Percentiles rank a stretch among this genome's conserved stretches.
Evolutionary conservation across 768 basidiomycete species (phyloP).

Genomic region (Phylloporus sp.): DNA sequence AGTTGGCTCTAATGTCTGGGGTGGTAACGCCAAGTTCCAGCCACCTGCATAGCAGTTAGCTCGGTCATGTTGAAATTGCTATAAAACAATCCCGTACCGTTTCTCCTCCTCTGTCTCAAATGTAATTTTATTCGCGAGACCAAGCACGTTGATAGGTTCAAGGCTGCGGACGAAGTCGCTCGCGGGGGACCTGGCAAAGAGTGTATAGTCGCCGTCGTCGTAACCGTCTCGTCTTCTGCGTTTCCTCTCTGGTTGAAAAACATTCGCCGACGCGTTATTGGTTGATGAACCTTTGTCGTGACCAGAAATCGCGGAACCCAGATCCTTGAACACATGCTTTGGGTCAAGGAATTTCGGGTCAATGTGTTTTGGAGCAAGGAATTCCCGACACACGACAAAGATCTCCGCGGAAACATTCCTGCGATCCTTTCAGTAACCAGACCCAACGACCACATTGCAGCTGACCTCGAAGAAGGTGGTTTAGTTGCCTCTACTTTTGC

Average conservation of each 20-base stretch:
- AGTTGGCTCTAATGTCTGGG: conserved; percentile 74
- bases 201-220: conserved; percentile 86
- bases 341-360: conserved; percentile 98
- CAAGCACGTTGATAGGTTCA: conserved; percentile 79
- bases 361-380: conserved; percentile 89
- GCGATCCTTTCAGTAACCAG: neutral
- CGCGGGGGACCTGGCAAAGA: conserved; percentile 71
- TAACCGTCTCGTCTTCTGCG: conserved; percentile 91
- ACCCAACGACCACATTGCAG: neutral
- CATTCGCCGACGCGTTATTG: conserved; percentile 76
- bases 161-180: conserved; percentile 61
- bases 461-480: conserved; percentile 91
- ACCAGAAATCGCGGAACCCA: conserved; percentile 44
- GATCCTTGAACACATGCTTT: conserved; percentile 95
- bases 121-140: conserved; percentile 68
- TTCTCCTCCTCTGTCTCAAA: conserved; percentile 85
- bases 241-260: conserved; percentile 98
- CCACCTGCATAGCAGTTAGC: conserved; percentile 50
- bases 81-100: conserved; percentile 42
- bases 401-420: conserved; percentile 99
- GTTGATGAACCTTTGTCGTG: conserved; percentile 50
- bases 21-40: conserved; percentile 65
- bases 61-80: neutral
- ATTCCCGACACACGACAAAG: conserved; percentile 96
- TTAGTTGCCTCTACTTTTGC: conserved; percentile 97